Percentiles rank a stretch among this genome's conserved stretches.
Evolutionary conservation across 83 land plant species (phyloP).

Genomic region (Isoetes engelmannii): DNA sequence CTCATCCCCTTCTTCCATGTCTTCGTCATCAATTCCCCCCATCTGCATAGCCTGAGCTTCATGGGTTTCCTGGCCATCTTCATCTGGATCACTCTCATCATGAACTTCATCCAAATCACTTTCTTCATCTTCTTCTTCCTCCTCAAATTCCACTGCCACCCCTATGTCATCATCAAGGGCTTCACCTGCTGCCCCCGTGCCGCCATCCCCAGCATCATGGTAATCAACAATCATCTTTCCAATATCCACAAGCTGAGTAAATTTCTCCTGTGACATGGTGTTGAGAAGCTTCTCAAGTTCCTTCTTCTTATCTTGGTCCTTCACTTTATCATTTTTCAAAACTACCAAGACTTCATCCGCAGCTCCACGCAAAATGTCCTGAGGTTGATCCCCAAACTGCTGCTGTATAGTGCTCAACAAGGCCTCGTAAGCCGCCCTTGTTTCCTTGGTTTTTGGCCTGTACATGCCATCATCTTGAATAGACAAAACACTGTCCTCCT

Average conservation of each 20-base stretch:
- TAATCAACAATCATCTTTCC: slow-evolving; percentile 81
- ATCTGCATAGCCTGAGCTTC: slow-evolving; percentile 75
- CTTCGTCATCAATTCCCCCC: slow-evolving; percentile 94
- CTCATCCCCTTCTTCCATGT: slow-evolving; percentile 64
- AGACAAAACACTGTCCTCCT: slow-evolving; percentile 74
- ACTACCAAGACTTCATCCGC: slow-evolving; percentile 85
- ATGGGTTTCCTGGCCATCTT: slow-evolving; percentile 47
- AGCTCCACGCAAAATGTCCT: slow-evolving; percentile 70
- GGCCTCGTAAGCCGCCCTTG: slow-evolving; percentile 91
- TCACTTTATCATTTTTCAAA: slow-evolving; percentile 70
- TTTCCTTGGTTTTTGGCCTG: slow-evolving; percentile 89
- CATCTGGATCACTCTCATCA: slow-evolving; percentile 71
- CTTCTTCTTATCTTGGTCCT: slow-evolving; percentile 90
- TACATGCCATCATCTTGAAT: slow-evolving; percentile 70
- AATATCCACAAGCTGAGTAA: slow-evolving; percentile 69
- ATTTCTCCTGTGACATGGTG: slow-evolving; percentile 46
- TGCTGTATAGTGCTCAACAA: slow-evolving; percentile 79
- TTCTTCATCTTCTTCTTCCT: slow-evolving; percentile 73
- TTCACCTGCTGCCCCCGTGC: slow-evolving; percentile 39
- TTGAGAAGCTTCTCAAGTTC: slow-evolving; percentile 88
- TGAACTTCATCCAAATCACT: slow-evolving; percentile 75
- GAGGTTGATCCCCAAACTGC: slow-evolving; percentile 90
- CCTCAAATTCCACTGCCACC: slow-evolving; percentile 90
- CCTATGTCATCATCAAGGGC: slow-evolving; percentile 86
- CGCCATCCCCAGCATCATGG: slow-evolving; percentile 56